Percentiles rank a stretch among this genome's conserved stretches.
These are phyloP conservation scores for Spongospora subterranea DNA, from an alignment of 208 protist genomes.

Conservation along the genomic window DNA sequence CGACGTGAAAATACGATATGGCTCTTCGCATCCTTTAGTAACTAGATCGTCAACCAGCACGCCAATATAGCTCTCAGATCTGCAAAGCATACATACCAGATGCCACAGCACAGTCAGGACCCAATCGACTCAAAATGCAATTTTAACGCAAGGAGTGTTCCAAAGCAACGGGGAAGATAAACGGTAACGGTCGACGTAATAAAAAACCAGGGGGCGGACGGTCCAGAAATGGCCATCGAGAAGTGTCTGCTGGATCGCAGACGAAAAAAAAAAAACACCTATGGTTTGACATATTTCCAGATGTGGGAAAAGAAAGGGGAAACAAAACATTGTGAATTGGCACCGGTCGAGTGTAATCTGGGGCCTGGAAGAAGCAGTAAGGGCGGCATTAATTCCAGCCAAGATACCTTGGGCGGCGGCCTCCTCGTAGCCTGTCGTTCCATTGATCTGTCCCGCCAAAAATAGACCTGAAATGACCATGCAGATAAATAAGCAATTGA, in stretches of 20 bases:
- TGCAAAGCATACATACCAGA: neutral
- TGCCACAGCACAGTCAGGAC: too few species aligned
- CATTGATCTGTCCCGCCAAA: constrained; percentile 67
- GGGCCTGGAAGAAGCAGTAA: neutral
- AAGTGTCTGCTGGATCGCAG: too few species aligned
- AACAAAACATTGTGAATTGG: too few species aligned
- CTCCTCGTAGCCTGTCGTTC: constrained; percentile 69
- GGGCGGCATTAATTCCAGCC: constrained; percentile 63
- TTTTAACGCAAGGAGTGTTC: too few species aligned
- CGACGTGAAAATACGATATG: constrained; percentile 71
- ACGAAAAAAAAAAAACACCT: too few species aligned
- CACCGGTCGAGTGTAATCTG: constrained; percentile 2
- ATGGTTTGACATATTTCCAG: too few species aligned
- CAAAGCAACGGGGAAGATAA: too few species aligned
- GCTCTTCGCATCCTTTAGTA: constrained; percentile 58
- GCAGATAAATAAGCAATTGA: neutral
- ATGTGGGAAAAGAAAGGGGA: neutral
- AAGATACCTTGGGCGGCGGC: constrained; percentile 62
- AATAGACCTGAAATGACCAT: constrained; percentile 57
- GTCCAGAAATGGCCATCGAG: too few species aligned
- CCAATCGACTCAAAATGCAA: too few species aligned
- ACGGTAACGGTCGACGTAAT: too few species aligned
- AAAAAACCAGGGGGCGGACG: too few species aligned
- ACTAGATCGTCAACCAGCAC: constrained; percentile 67
- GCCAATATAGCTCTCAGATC: constrained; percentile 59